Base-by-base conservation (phyloP, 176 grass and related monocot species). In the Luzula sylvatica region DNA sequence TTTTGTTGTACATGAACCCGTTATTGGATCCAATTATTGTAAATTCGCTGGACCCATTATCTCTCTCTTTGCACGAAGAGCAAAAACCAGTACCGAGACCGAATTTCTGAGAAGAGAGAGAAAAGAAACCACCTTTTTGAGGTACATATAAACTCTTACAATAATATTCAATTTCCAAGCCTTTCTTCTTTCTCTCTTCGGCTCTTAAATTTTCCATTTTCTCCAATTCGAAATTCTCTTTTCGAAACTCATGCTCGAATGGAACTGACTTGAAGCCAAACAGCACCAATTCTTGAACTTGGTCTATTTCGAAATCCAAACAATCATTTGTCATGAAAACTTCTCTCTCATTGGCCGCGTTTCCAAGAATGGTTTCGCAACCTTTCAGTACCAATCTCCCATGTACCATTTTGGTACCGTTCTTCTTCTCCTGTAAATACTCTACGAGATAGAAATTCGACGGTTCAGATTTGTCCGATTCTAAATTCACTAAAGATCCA, bases 61-160 rank as follows among this genome's bases (percentile, higher is more conserved):
- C 26, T 54, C 23, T 78, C 20, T 73, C 25, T 56, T 76, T 58
- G 43, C 85, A 88, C 9, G 85, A 88, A 28, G 23, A 65, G 42
- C 85, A 83, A 26, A 45, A 3, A 66, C 85, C 85, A 55, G 11
- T 88, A 39, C 85, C 85, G 65, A 46, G 32, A 46, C 85, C 85
- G 29, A 88, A 28, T 41, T 60, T 72, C 39, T 65, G 54, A 69
- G 5, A 3, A 48, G 56, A 61, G 45, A 88, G 46, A 55, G 75
- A 53, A 50, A 83, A 83, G 63, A 88, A 88, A 6, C 42, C 75
- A 45, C 85, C 85, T 58, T 44, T 79, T 55, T 88, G 46, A 50
- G 75, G 79, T 50, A 23, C 75, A 18, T 88, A 88, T n/a, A 83
- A 55, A 50, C 61, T 79, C 65, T 76, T 88, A 30, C 84, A 88